Evolutionary conservation across 2,329 filamentous ascomycete species (phyloP).

Genomic region (Ilyonectria robusta): DNA sequence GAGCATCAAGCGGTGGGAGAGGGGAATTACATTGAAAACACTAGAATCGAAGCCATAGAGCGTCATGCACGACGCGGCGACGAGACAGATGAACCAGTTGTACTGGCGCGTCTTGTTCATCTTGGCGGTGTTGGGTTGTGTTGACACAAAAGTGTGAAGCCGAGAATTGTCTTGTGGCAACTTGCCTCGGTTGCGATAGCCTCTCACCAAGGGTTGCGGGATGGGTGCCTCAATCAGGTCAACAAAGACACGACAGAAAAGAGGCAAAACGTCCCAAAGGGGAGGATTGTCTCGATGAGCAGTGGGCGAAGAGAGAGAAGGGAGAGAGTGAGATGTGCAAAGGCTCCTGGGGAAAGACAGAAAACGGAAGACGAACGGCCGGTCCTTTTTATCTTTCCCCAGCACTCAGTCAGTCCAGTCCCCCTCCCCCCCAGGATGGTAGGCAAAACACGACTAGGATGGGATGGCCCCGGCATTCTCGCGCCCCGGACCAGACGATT

Average conservation of each 20-base stretch:
- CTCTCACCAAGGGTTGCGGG: background rate
- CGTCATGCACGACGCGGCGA: slow-evolving; percentile 82
- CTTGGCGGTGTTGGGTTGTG: slow-evolving; percentile 41
- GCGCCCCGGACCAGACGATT: slow-evolving; percentile 37
- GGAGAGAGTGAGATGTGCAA: slow-evolving; percentile 12
- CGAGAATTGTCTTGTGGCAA: background rate
- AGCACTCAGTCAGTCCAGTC: background rate
- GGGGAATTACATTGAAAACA: slow-evolving; percentile 71
- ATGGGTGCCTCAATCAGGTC: background rate
- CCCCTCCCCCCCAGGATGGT: background rate
- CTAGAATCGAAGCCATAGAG: slow-evolving; percentile 83
- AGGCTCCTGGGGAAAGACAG: slow-evolving; percentile 13
- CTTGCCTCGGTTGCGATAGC: background rate
- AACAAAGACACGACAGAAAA: background rate
- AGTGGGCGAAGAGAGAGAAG: slow-evolving; percentile 3
- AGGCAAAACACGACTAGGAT: slow-evolving; percentile 17
- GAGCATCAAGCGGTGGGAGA: background rate
- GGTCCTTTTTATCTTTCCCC: slow-evolving; percentile 39
- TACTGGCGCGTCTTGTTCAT: slow-evolving; percentile 54
- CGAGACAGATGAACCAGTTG: slow-evolving; percentile 72
- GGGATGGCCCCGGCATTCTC: slow-evolving; percentile 19
- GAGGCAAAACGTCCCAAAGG: background rate
- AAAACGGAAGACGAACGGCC: slow-evolving; percentile 22
- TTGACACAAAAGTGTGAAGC: background rate
- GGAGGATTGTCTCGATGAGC: slow-evolving; percentile 6